These are phyloP conservation scores for Candida sp. DNA, from an alignment of 1,139 yeast genomes.

Conservation along the genomic window DNA sequence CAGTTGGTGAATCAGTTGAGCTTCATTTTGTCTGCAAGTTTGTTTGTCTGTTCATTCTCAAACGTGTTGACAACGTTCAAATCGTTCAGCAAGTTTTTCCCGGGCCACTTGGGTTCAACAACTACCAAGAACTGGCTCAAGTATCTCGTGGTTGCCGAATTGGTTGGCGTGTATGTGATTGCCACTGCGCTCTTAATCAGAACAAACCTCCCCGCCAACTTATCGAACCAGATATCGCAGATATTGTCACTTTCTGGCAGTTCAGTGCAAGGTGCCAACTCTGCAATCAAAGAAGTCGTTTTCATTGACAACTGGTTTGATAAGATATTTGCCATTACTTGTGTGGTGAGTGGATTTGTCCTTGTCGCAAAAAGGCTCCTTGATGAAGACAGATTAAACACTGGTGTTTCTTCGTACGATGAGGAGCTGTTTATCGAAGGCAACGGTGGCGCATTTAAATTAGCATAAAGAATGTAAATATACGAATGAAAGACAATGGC, in stretches of 20 bases:
- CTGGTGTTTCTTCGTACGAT: constrained; percentile 24
- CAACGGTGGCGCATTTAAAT: constrained; percentile 9
- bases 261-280: constrained; percentile 22
- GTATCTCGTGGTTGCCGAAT: constrained; percentile 64
- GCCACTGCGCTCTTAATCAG: constrained; percentile 82
- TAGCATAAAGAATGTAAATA: constrained; percentile 9
- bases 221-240: constrained; percentile 54
- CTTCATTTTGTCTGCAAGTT: constrained; percentile 63
- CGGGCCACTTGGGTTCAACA: constrained; percentile 26
- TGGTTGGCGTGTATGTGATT: constrained; percentile 78
- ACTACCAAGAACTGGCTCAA: constrained; percentile 38
- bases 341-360: constrained; percentile 55
- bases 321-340: constrained; percentile 64
- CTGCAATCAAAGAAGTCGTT: constrained; percentile 45
- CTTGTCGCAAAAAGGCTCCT: constrained; percentile 30
- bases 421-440: constrained; percentile 28
- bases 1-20: constrained; percentile 69
- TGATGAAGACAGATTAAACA: constrained; percentile 20
- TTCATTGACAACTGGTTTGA: constrained; percentile 86
- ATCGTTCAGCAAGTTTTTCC: constrained; percentile 39
- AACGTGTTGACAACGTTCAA: constrained; percentile 59
- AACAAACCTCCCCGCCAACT: constrained; percentile 69
- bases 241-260: constrained; percentile 45
- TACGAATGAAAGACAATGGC: too few species aligned
- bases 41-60: constrained; percentile 72